These are phyloP conservation scores for Jacaranda mimosifolia DNA, from an alignment of 257 asterid genomes.

Conservation along the genomic window DNA sequence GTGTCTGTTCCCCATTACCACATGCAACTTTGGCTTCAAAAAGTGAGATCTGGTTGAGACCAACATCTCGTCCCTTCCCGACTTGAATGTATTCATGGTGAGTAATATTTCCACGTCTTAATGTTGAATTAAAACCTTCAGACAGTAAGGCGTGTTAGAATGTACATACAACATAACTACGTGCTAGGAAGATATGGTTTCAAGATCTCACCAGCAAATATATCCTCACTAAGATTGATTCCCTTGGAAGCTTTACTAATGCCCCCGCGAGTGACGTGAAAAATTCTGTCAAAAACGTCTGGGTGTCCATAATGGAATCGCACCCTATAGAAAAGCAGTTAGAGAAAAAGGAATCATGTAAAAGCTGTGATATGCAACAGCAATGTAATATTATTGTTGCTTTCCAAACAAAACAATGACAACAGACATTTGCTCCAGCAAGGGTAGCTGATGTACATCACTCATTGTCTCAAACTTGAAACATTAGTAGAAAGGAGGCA, in stretches of 20 bases:
- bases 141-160: constrained; percentile 34
- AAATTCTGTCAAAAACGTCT: constrained; percentile 82
- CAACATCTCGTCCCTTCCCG: constrained; percentile 92
- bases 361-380: constrained; percentile 10
- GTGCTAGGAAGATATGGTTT: constrained; percentile 24
- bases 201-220: constrained; percentile 76
- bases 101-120: constrained; percentile 84
- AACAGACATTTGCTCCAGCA: constrained; percentile 14
- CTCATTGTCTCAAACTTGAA: constrained; percentile 3
- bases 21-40: constrained; percentile 94
- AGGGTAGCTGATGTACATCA: not conserved
- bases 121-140: constrained; percentile 83
- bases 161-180: constrained; percentile 9
- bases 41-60: constrained; percentile 89
- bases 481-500: not conserved
- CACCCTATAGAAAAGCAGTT: constrained; percentile 58
- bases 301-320: constrained; percentile 92
- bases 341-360: constrained; percentile 21
- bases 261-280: constrained; percentile 90
- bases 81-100: constrained; percentile 93
- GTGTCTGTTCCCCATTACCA: constrained; percentile 92
- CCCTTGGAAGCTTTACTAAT: constrained; percentile 86
- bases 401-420: not conserved
- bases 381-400: constrained; percentile 9
- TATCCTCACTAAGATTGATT: constrained; percentile 87